Percentiles rank a stretch among this genome's conserved stretches.
These are phyloP conservation scores for Thermothelomyces thermophilus DNA, from an alignment of 2,329 filamentous ascomycete genomes.

Conservation along the genomic window DNA sequence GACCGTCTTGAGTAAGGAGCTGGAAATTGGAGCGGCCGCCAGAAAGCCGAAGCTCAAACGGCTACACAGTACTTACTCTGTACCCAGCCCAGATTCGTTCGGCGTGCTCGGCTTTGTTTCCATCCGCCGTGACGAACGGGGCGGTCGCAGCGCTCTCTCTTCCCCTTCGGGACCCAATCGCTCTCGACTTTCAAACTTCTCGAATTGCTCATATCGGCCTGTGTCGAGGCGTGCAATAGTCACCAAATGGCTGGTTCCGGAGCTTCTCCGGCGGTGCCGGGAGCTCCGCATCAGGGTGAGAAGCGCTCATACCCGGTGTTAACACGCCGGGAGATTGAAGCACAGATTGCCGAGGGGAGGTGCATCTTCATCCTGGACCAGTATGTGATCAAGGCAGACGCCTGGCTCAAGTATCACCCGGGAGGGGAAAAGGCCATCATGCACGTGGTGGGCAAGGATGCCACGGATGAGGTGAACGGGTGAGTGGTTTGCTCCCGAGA, in stretches of 20 bases:
- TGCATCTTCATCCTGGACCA: constrained; percentile 75
- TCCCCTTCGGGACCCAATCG: background rate
- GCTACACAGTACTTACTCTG: no score
- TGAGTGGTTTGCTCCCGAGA: no score
- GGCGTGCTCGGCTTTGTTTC: background rate
- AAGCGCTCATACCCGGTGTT: constrained; percentile 32
- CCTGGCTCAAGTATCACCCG: constrained; percentile 84
- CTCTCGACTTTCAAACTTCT: no score
- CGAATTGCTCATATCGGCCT: no score
- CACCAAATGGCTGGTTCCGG: background rate
- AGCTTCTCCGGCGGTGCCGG: background rate
- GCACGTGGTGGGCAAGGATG: constrained; percentile 91
- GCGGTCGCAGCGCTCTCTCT: background rate
- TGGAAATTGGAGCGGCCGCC: no score
- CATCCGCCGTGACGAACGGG: background rate
- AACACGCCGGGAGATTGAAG: constrained; percentile 59
- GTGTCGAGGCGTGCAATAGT: background rate
- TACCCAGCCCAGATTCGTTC: no score
- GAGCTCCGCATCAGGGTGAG: background rate
- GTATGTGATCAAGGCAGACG: constrained; percentile 78
- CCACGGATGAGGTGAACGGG: constrained; percentile 89
- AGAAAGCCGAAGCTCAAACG: no score
- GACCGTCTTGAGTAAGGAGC: no score
- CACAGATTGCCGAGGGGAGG: constrained; percentile 73
- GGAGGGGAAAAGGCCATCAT: constrained; percentile 85